These are phyloP conservation scores for Lactuca sativa DNA, from an alignment of 129 eudicot species.

Conservation along the genomic window DNA sequence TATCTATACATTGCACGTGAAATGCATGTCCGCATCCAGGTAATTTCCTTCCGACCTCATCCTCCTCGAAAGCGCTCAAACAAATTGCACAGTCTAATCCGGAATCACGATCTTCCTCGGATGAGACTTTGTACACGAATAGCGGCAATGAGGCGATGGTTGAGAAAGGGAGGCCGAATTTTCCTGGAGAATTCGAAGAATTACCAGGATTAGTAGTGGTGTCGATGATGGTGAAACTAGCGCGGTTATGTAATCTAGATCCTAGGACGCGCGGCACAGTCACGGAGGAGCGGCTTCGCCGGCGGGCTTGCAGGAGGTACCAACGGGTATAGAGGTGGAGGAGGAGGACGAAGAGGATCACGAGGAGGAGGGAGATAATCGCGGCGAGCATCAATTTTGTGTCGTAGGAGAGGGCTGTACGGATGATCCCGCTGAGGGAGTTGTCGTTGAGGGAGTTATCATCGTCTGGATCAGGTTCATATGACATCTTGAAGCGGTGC, in stretches of 20 bases:
- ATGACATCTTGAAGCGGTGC: slow-evolving; percentile 29
- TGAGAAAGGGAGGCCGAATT: slow-evolving; percentile 57
- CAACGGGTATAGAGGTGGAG: slow-evolving; percentile 68
- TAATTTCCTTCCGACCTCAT: slow-evolving; percentile 51
- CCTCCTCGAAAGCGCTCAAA: slow-evolving; percentile 54
- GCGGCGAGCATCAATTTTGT: slow-evolving; percentile 68
- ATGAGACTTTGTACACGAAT: slow-evolving; percentile 35
- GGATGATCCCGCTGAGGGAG: slow-evolving; percentile 29
- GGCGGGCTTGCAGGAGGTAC: slow-evolving; percentile 54
- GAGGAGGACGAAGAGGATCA: slow-evolving; percentile 53
- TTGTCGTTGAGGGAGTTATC: background rate
- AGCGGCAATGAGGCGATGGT: slow-evolving; percentile 52
- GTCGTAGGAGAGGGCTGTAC: slow-evolving; percentile 45
- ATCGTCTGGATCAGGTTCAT: background rate
- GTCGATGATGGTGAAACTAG: slow-evolving; percentile 34
- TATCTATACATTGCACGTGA: slow-evolving; percentile 76
- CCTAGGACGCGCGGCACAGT: slow-evolving; percentile 42
- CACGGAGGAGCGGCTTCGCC: slow-evolving; percentile 31
- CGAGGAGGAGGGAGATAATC: slow-evolving; percentile 56
- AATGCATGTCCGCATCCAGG: slow-evolving; percentile 64
- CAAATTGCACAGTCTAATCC: slow-evolving; percentile 70
- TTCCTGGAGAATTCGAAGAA: slow-evolving; percentile 21
- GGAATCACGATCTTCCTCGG: slow-evolving; percentile 8
- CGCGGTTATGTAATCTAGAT: slow-evolving; percentile 40
- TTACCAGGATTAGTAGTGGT: background rate